phyloP scores from a whole-genome alignment of 2,329 filamentous ascomycete genomes.

The Colletotrichum tofieldiae region DNA sequence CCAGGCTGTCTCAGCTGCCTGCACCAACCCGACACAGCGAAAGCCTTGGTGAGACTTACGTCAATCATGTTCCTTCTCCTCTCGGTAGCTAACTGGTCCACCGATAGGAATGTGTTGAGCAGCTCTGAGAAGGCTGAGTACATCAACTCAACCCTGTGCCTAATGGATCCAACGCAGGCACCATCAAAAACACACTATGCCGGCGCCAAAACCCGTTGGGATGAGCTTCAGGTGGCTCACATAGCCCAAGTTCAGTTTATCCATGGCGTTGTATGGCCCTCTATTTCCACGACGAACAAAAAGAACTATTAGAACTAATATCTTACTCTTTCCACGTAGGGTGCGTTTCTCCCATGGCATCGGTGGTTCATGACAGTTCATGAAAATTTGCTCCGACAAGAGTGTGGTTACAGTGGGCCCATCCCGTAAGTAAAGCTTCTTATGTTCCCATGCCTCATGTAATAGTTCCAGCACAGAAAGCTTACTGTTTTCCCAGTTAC shows the following conservation, averaged over 20 bases:
- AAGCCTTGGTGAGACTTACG: conserved; percentile 3
- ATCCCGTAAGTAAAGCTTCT: conserved; percentile 52
- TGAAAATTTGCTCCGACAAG: conserved; percentile 49
- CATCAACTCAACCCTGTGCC: conserved; percentile 27
- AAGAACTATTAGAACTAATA: background rate
- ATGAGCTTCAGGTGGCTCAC: conserved; percentile 38
- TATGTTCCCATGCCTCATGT: conserved; percentile 30
- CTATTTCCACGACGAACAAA: background rate
- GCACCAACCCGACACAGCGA: conserved; percentile 16
- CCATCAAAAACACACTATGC: conserved; percentile 31
- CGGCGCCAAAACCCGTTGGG: conserved; percentile 35
- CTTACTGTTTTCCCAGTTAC: conserved; percentile 7
- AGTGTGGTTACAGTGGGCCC: conserved; percentile 52
- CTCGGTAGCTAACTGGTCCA: background rate
- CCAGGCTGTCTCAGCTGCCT: conserved; percentile 12
- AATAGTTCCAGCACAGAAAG: no score
- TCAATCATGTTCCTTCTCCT: background rate
- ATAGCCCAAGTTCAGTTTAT: conserved; percentile 38
- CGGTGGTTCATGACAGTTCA: conserved; percentile 52
- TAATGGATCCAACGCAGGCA: conserved; percentile 32
- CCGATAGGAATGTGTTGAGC: conserved; percentile 19
- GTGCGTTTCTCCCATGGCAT: conserved; percentile 55
- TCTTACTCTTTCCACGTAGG: background rate
- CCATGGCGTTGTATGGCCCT: conserved; percentile 31
- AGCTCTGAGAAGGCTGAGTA: conserved; percentile 27